Evolutionary conservation across 768 basidiomycete species (phyloP).

Genomic region (Mycena epipterygia): DNA sequence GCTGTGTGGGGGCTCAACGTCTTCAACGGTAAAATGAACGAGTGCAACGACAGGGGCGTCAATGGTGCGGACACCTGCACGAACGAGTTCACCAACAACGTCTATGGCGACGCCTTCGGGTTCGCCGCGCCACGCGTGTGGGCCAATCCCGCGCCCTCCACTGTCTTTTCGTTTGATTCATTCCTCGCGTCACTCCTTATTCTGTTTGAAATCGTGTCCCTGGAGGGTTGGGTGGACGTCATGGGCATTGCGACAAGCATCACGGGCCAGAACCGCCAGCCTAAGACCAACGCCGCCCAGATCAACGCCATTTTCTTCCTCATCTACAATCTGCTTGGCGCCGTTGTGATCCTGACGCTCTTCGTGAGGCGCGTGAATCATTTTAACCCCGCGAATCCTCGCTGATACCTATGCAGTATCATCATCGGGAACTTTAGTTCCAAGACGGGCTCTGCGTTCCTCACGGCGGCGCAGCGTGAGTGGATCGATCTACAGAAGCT

Average conservation of each 20-base stretch:
- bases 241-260: conserved; percentile 87
- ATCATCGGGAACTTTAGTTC: conserved; percentile 95
- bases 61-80: conserved; percentile 75
- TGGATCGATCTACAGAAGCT: conserved; percentile 96
- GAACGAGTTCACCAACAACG: conserved; percentile 78
- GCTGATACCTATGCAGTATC: conserved; percentile 68
- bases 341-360: conserved; percentile 88
- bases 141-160: conserved; percentile 89
- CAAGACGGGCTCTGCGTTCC: conserved; percentile 87
- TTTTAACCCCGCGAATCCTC: neutral
- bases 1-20: conserved; percentile 96
- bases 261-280: conserved; percentile 77
- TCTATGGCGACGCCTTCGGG: conserved; percentile 71
- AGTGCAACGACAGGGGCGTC: conserved; percentile 80
- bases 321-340: conserved; percentile 92
- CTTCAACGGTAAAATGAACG: conserved; percentile 87
- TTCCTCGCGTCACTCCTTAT: conserved; percentile 90
- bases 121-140: conserved; percentile 90
- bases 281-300: conserved; percentile 78
- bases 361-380: conserved; percentile 81
- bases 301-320: conserved; percentile 93
- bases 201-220: conserved; percentile 94
- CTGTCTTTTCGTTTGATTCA: conserved; percentile 90
- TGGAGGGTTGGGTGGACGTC: conserved; percentile 98
- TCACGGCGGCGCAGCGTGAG: conserved; percentile 89